Evolutionary conservation across 139 green algal genomes (phyloP).

Genomic region (Tetraselmis chui): DNA sequence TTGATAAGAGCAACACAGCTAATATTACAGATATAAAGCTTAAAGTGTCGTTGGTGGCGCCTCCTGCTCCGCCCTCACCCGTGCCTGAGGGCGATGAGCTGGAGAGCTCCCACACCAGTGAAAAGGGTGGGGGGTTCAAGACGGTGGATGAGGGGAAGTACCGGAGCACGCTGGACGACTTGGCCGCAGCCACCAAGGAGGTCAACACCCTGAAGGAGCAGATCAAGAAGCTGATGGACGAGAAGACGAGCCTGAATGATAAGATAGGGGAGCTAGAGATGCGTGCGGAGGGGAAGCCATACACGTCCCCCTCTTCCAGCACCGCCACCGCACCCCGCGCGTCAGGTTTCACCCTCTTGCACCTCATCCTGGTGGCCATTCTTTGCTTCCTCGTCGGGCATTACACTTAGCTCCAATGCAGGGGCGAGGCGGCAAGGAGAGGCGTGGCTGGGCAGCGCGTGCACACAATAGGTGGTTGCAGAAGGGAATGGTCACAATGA

Average conservation of each 20-base stretch:
- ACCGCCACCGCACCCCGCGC: neutral
- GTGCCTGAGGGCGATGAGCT: constrained; percentile 45
- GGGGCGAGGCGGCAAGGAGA: no score
- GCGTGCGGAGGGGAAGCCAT: neutral
- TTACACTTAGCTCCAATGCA: no score
- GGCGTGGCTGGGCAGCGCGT: no score
- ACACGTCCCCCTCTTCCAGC: neutral
- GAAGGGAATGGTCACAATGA: no score
- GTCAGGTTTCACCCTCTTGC: constrained; percentile 24
- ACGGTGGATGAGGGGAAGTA: neutral
- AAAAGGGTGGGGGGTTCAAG: neutral
- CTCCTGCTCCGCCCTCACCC: constrained; percentile 56
- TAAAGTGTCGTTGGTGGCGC: constrained; percentile 47
- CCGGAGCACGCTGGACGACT: neutral
- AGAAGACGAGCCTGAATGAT: constrained; percentile 20
- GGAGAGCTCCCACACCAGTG: constrained; percentile 13
- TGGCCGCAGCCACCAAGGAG: constrained; percentile 10
- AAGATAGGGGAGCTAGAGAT: constrained; percentile 23
- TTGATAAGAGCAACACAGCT: constrained; percentile 33
- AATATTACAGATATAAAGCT: constrained; percentile 52
- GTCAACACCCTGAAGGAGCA: constrained; percentile 15
- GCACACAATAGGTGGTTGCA: no score
- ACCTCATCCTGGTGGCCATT: constrained; percentile 41
- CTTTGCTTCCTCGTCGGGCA: constrained; percentile 40
- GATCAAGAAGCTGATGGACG: constrained; percentile 30